A percentile compares a stretch with the other conserved stretches of the same genome.
Conservation (phyloP, 441 rosid genomes). For the Flueggea neowawraea region DNA sequence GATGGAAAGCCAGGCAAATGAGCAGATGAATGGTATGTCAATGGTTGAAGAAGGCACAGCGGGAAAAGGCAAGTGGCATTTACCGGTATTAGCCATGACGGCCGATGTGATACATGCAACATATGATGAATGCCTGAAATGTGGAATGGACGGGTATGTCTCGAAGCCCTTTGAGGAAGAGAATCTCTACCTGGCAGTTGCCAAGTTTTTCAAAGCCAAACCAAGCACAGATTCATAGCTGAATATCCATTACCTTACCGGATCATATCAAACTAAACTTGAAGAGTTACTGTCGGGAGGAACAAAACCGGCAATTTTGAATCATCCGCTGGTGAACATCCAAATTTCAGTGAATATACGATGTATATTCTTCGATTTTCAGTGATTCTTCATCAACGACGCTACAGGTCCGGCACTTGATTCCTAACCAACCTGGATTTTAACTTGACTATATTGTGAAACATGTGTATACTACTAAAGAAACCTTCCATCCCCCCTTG, state of each 20-base stretch:
- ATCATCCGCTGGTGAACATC: slow-evolving; percentile 26
- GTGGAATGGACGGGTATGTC: slow-evolving; percentile 79
- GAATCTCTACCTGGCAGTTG: slow-evolving; percentile 65
- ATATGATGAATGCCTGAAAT: slow-evolving; percentile 51
- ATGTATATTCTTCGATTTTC: slow-evolving; percentile 6
- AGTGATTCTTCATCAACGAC: slow-evolving; percentile 10
- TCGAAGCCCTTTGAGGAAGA: slow-evolving; percentile 91
- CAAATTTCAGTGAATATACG: neutral
- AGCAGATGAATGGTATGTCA: slow-evolving; percentile 30
- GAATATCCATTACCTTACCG: neutral
- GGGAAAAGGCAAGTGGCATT: slow-evolving; percentile 33
- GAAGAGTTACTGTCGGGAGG: neutral
- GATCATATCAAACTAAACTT: neutral
- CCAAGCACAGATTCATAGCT: slow-evolving; percentile 27
- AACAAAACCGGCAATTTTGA: slow-evolving; percentile 32
- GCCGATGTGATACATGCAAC: slow-evolving; percentile 79
- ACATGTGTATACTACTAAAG: slow-evolving; percentile 27
- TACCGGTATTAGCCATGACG: slow-evolving; percentile 75
- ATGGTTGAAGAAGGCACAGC: slow-evolving; percentile 20
- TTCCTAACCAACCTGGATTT: slow-evolving; percentile 31
- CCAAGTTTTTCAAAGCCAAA: slow-evolving; percentile 60
- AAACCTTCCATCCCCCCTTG: slow-evolving; percentile 18
- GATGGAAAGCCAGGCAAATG: slow-evolving; percentile 72
- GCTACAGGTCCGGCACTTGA: slow-evolving; percentile 11
- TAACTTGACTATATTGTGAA: slow-evolving; percentile 26